phyloP scores from a whole-genome alignment of 1,284 basidiomycete species.

The Phellopilus nigrolimitatus region DNA sequence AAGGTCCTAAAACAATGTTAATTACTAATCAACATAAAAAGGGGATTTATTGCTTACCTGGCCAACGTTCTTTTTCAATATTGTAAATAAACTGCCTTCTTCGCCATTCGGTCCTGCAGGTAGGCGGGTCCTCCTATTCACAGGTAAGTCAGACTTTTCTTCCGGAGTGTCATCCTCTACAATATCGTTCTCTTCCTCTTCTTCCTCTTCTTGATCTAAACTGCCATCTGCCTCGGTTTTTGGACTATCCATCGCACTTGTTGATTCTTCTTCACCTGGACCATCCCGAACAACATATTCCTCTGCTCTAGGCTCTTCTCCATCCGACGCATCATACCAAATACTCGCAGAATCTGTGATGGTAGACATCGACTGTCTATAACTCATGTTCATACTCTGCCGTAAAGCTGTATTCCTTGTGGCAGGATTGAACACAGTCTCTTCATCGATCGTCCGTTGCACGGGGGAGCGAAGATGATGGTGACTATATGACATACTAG shows the following conservation, averaged over 20 bases:
- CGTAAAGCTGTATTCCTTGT: conserved; percentile 4
- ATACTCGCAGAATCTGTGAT: conserved; percentile 46
- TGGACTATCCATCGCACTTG: conserved; percentile 24
- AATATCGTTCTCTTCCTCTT: conserved; percentile 19
- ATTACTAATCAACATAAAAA: background rate
- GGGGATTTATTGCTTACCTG: conserved; percentile 48
- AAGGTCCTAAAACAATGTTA: conserved; percentile 57
- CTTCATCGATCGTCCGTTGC: conserved; percentile 15
- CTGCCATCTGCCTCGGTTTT: conserved; percentile 13
- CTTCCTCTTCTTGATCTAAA: conserved; percentile 2
- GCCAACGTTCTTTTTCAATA: conserved; percentile 90
- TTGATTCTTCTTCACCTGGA: conserved; percentile 25
- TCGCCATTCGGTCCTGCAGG: conserved; percentile 69
- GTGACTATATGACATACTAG: conserved; percentile 1
- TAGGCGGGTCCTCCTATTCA: conserved; percentile 56
- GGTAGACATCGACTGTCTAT: conserved; percentile 43
- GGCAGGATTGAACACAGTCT: background rate
- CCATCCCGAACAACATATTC: conserved; percentile 59
- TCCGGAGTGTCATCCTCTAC: conserved; percentile 25
- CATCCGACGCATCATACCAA: conserved; percentile 69
- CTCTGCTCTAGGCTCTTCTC: conserved; percentile 50
- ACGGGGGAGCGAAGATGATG: conserved; percentile 9
- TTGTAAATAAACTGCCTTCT: conserved; percentile 82
- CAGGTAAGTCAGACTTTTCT: conserved; percentile 22
- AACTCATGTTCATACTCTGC: conserved; percentile 2